Evolutionary conservation across 1,284 basidiomycete genomes (phyloP), one percentile per base, ranked within the genome.

Genomic region (Papiliotrema flavescens): DNA sequence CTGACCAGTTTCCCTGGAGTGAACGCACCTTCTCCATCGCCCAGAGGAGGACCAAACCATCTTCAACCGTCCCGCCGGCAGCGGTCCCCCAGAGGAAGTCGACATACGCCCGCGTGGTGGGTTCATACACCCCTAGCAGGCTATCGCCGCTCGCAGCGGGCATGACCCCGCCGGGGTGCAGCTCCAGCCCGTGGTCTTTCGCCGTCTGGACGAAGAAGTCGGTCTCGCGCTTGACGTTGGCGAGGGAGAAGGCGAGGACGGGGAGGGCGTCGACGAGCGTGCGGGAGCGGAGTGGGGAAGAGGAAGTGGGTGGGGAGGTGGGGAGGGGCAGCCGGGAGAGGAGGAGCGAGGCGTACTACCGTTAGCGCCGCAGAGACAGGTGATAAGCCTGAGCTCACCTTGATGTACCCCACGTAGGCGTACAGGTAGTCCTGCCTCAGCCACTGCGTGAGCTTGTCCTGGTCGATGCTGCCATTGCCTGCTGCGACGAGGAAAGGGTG

Each of bases 1-100:
- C n/a, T 37, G 41, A 42, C 41, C 41, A 14, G 9, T 42, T 9
- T 34, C 20, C 20, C n/a, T 28, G 3, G 36, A 14, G 17, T 19
- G 24, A 24, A 56, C 51, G 47, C 55, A 85, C 85, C 75, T 82
- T 80, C 70, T 88, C 87, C 86, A 88, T 88, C 1, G 85, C 85
- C 86, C 86, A 88, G 17, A 89, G 70, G 59, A 88, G 84, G 4
- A 87, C 78, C 19, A 89, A 68, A 0, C 84, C 84, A 48, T 88
- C 86, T 52, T 83, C 79, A n/a, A 86, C 64, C 0, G 75, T 77
- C 9, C 79, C 80, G 14, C 75, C 63, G 1, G 77, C 74, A 0
- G 80, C 78, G 0, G 84, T 70, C 4, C 82, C 76, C 11, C 79
- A 79, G 84, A 88, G 85, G 73, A 85, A 86, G 19, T 86, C 85